Percentiles rank a stretch among this genome's conserved stretches.
Evolutionary conservation across 352 stramenopile species (phyloP).

Genomic region (Peronospora farinosa): DNA sequence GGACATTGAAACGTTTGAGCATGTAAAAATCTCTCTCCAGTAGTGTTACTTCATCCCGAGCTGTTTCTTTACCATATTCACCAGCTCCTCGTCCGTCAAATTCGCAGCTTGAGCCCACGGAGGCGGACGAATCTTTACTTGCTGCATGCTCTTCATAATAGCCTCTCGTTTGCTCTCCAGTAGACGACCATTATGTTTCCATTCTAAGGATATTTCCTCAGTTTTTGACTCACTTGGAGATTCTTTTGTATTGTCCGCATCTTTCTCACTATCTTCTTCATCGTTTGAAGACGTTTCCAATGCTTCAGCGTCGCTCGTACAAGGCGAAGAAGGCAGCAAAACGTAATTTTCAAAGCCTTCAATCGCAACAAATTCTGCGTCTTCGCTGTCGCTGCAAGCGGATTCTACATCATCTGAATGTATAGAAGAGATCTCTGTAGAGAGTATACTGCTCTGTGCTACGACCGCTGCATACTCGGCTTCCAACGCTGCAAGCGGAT

Average conservation of each 20-base stretch:
- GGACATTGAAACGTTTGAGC: conserved; percentile 10
- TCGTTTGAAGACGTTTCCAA: conserved; percentile 6
- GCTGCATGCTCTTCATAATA: conserved; percentile 57
- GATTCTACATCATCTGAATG: conserved; percentile 9
- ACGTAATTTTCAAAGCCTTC: conserved; percentile 27
- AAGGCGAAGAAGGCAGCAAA: conserved; percentile 30
- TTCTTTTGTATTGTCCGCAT: conserved; percentile 2
- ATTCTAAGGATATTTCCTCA: neutral
- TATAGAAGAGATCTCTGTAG: neutral
- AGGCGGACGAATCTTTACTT: conserved; percentile 39
- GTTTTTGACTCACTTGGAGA: neutral
- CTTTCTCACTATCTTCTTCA: conserved; percentile 12
- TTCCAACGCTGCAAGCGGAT: conserved; percentile 51
- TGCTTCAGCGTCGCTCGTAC: conserved; percentile 20
- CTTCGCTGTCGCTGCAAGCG: conserved; percentile 14
- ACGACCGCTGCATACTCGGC: conserved; percentile 59
- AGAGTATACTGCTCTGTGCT: conserved; percentile 25
- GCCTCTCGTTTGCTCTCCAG: conserved; percentile 26
- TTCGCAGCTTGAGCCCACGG: conserved; percentile 35
- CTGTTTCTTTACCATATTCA: conserved; percentile 43
- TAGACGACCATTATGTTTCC: conserved; percentile 13
- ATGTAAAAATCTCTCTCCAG: conserved; percentile 4
- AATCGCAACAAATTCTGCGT: conserved; percentile 21
- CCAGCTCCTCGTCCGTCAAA: conserved; percentile 50
- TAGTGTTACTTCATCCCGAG: conserved; percentile 15